These are phyloP conservation scores for Suillus variegatus DNA, from an alignment of 768 basidiomycete species.

Conservation along the genomic window DNA sequence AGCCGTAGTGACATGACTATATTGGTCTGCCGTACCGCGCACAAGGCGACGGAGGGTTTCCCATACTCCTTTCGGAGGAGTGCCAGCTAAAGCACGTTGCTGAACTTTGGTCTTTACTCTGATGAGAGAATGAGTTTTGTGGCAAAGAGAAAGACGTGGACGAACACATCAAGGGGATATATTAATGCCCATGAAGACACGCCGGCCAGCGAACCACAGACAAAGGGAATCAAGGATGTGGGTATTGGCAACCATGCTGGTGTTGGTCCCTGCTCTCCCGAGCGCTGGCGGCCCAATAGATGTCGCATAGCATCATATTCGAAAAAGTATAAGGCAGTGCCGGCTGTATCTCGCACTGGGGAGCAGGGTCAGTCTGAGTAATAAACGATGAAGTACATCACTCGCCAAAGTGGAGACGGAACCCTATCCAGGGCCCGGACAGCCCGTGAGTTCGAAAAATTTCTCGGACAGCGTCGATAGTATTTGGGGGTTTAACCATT, in stretches of 20 bases:
- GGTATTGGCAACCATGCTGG: conserved; percentile 88
- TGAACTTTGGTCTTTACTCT: conserved; percentile 97
- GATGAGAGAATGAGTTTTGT: conserved; percentile 13
- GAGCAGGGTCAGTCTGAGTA: not conserved
- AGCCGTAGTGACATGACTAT: conserved; percentile 5
- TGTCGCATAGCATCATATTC: conserved; percentile 94
- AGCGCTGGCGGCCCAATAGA: conserved; percentile 73
- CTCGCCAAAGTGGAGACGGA: conserved; percentile 82
- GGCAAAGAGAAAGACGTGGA: conserved; percentile 7
- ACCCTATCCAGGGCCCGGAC: conserved; percentile 78
- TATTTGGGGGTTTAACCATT: conserved; percentile 77
- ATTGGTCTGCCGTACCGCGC: conserved; percentile 53
- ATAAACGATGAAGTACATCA: conserved; percentile 8
- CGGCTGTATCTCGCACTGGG: conserved; percentile 83
- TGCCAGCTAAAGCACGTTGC: conserved; percentile 84
- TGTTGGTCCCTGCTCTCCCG: conserved; percentile 78
- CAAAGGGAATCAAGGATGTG: conserved; percentile 78
- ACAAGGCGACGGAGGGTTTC: conserved; percentile 80
- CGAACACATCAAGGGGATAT: conserved; percentile 92
- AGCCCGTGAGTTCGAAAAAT: conserved; percentile 68
- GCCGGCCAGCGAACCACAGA: conserved; percentile 89
- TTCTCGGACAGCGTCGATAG: conserved; percentile 74
- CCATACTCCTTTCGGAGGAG: conserved; percentile 65
- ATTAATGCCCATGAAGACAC: conserved; percentile 90
- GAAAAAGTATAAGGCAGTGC: conserved; percentile 90